A percentile compares a stretch with the other conserved stretches of the same genome.
These are phyloP conservation scores for Fusarium austroafricanum DNA, from an alignment of 2,329 filamentous ascomycete species.

Conservation along the genomic window DNA sequence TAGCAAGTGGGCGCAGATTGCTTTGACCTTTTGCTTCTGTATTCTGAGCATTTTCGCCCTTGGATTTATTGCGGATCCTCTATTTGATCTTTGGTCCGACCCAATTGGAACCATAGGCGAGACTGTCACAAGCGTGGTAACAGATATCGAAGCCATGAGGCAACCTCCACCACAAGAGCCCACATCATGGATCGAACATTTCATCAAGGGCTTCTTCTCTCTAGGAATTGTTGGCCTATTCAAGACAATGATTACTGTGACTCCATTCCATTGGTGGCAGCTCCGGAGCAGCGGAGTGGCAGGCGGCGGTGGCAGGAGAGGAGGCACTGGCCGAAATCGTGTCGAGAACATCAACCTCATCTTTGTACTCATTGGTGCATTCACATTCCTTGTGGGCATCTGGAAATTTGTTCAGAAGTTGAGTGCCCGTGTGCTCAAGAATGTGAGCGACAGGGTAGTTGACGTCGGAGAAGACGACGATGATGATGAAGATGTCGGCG, in stretches of 20 bases:
- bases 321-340: constrained; percentile 78
- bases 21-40: constrained; percentile 78
- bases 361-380: constrained; percentile 81
- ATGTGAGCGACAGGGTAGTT: constrained; percentile 81
- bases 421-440: constrained; percentile 78
- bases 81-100: constrained; percentile 89
- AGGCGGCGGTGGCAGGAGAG: constrained; percentile 62
- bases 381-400: constrained; percentile 84
- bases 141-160: constrained; percentile 54
- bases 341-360: constrained; percentile 83
- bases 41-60: constrained; percentile 80
- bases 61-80: constrained; percentile 92
- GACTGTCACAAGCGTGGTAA: constrained; percentile 59
- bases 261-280: constrained; percentile 82
- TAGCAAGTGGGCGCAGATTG: constrained; percentile 73
- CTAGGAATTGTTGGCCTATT: constrained; percentile 87
- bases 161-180: constrained; percentile 60
- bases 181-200: constrained; percentile 81
- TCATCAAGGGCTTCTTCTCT: constrained; percentile 89
- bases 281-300: constrained; percentile 71
- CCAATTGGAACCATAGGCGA: constrained; percentile 72
- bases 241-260: constrained; percentile 80
- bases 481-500: constrained; percentile 63
- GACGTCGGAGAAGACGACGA: constrained; percentile 76
- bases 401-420: constrained; percentile 84